Percentiles rank a stretch among this genome's conserved stretches.
These are phyloP conservation scores for Sclerotinia borealis DNA, from an alignment of 2,329 filamentous ascomycete species.

Conservation along the genomic window DNA sequence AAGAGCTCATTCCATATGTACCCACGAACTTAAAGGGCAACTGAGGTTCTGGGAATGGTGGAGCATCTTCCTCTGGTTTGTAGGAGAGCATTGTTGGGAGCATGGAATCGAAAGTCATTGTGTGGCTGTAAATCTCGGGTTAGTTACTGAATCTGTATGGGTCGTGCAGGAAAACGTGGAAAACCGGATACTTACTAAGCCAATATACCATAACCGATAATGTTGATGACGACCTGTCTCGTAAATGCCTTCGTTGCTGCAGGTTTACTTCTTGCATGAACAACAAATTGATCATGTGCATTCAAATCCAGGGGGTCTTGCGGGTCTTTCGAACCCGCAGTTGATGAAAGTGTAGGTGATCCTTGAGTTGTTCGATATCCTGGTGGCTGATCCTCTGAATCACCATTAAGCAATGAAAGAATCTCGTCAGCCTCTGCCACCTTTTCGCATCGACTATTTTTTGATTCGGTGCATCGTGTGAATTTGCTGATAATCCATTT, in stretches of 20 bases:
- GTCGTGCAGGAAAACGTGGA: slow-evolving; percentile 6
- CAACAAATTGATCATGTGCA: slow-evolving; percentile 16
- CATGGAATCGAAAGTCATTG: slow-evolving; percentile 92
- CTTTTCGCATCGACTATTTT: slow-evolving; percentile 34
- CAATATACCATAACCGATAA: slow-evolving; percentile 83
- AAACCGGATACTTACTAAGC: slow-evolving; percentile 72
- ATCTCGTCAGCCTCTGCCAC: slow-evolving; percentile 36
- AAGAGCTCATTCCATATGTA: slow-evolving; percentile 77
- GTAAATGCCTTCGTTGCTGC: slow-evolving; percentile 64
- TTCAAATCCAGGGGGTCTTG: slow-evolving; percentile 36
- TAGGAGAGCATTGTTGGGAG: slow-evolving; percentile 75
- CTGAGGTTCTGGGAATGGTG: slow-evolving; percentile 41
- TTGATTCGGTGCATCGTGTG: slow-evolving; percentile 28
- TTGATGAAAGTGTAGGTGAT: slow-evolving; percentile 43
- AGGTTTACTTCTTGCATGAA: slow-evolving; percentile 32
- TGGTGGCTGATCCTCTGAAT: slow-evolving; percentile 52
- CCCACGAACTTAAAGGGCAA: slow-evolving; percentile 86
- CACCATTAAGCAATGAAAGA: slow-evolving; percentile 53
- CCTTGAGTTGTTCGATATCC: slow-evolving; percentile 60
- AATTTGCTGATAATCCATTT: slow-evolving; percentile 54
- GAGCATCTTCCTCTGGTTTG: slow-evolving; percentile 7
- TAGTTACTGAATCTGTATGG: slow-evolving; percentile 14
- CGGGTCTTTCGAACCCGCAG: slow-evolving; percentile 31
- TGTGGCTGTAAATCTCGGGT: slow-evolving; percentile 59
- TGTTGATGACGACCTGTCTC: slow-evolving; percentile 77